phyloP scores from a whole-genome alignment of 202 grass and related monocot species.

The Panicum virgatum region DNA sequence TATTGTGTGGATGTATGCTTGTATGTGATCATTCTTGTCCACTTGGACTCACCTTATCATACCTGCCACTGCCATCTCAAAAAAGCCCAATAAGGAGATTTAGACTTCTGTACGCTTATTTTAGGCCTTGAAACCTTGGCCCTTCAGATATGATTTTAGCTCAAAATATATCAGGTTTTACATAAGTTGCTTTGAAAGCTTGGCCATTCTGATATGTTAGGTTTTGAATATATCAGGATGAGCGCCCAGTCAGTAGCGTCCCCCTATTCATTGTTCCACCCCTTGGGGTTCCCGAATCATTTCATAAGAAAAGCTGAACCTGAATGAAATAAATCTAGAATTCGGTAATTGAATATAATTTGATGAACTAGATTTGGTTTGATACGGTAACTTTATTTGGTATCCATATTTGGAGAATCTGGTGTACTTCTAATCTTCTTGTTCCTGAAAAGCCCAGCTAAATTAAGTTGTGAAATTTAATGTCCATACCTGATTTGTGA shows the following conservation, averaged over 20 bases:
- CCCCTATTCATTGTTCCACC: not conserved
- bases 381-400: slow-evolving; percentile 1
- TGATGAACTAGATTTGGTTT: slow-evolving; percentile 12
- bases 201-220: too few species aligned
- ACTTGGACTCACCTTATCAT: slow-evolving; percentile 4
- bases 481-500: slow-evolving; percentile 14
- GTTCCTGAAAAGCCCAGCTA: not conserved
- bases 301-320: not conserved
- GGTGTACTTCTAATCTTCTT: not conserved
- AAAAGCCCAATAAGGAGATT: not conserved
- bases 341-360: not conserved
- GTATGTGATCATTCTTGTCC: slow-evolving; percentile 7
- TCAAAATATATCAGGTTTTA: not conserved
- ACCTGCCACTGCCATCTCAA: not conserved
- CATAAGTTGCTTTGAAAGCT: not conserved
- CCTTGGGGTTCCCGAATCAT: not conserved
- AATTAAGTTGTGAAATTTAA: not conserved
- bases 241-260: not conserved
- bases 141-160: not conserved
- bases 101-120: not conserved
- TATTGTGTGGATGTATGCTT: not conserved
- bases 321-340: slow-evolving; percentile 4
- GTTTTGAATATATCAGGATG: not conserved
- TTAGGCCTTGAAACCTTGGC: not conserved
- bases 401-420: not conserved